These are phyloP conservation scores for Colletotrichum sp. DNA, from an alignment of 2,329 filamentous ascomycete genomes.

Conservation along the genomic window DNA sequence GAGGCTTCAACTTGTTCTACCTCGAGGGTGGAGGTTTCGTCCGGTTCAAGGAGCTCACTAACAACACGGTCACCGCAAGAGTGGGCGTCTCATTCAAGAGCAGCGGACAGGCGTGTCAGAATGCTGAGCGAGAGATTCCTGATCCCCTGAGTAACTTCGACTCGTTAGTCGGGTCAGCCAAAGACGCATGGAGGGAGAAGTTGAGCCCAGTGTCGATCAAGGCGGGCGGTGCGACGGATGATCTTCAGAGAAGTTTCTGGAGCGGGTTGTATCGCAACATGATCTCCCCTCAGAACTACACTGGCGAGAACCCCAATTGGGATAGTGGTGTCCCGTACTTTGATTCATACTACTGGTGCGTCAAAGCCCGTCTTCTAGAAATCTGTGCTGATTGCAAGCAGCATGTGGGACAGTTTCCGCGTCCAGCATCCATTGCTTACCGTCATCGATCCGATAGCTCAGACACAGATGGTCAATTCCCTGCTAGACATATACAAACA, in stretches of 20 bases:
- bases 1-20: constrained; percentile 47
- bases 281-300: constrained; percentile 71
- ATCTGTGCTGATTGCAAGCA: neutral
- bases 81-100: constrained; percentile 71
- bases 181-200: constrained; percentile 63
- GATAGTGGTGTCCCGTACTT: constrained; percentile 66
- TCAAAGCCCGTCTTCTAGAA: neutral
- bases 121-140: constrained; percentile 65
- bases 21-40: constrained; percentile 59
- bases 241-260: constrained; percentile 64
- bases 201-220: constrained; percentile 57
- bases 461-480: constrained; percentile 66
- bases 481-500: constrained; percentile 69
- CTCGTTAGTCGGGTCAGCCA: constrained; percentile 48
- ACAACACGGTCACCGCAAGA: constrained; percentile 58
- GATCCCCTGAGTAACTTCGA: constrained; percentile 49
- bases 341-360: constrained; percentile 52
- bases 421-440: constrained; percentile 68
- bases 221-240: constrained; percentile 50
- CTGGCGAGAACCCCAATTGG: constrained; percentile 68
- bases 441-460: constrained; percentile 63
- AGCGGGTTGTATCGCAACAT: constrained; percentile 65
- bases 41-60: constrained; percentile 50
- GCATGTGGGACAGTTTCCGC: constrained; percentile 69
- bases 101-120: constrained; percentile 63